Evolutionary conservation across 345 rosid species (phyloP), one percentile per base, ranked within the genome.

Genomic region (Ailanthus altissimus): DNA sequence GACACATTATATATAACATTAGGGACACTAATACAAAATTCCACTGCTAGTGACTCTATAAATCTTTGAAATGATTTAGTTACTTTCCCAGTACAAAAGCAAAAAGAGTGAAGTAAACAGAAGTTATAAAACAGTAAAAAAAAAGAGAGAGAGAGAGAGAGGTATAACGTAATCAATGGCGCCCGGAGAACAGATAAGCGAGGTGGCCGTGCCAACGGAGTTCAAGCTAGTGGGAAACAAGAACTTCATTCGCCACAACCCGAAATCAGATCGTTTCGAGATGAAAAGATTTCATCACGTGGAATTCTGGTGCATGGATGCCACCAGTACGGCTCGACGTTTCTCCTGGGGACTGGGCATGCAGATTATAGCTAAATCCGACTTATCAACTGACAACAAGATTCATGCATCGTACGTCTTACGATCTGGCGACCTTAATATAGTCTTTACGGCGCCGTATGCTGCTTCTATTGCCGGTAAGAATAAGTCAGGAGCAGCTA

Each of bases 261-360:
- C 96, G 2, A 84, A 85, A 47, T 92, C 97, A 36, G 97, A 94
- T 47, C 89, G 88, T 12, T 92, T 94, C 83, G 75, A 56, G 38
- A 90, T 91, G 38, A 88, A 82, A 50, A 85, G 90, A 4, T 94
- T 94, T 85, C 97, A 94, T 86, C 97, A 94, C 76, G 77, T 94
- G 47, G 98, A 92, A 76, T 92, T 92, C 87, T 94, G 98, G 97
- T 92, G 91, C 84, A 69, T 80, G 74, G 97, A 94, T 66, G 94
- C 98, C 64, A 89, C 94, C 79, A 94, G 92, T 82, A 61, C 85
- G 62, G 77, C 94, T 9, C 91, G 90, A 49, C 94, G 97, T 47
- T 94, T 94, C 86, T 89, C 94, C 0, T 92, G 94, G 93, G 98
- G 93, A 4, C 91, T 94, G 28, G 98, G 97, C 49, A 92, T 92